Conservation (phyloP, 139 green algal genomes). For the Asterochloris sp. region DNA sequence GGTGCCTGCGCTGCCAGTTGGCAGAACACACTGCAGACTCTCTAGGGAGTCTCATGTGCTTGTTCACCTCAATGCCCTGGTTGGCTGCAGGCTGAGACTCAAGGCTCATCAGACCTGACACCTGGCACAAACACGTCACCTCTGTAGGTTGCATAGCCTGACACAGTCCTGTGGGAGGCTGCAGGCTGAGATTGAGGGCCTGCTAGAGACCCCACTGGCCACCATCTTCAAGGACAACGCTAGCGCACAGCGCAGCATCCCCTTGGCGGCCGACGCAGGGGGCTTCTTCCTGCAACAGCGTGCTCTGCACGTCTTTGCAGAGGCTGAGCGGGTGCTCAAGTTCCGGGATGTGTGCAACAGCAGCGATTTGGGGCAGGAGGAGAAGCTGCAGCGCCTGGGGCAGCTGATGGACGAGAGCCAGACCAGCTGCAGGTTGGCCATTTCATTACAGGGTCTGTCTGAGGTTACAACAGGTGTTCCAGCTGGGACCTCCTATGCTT, state of each 20-base stretch:
- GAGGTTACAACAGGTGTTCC: too few relatives aligned
- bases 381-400: constrained; percentile 62
- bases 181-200: constrained; percentile 52
- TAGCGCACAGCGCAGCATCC: constrained; percentile 43
- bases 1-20: too few relatives aligned
- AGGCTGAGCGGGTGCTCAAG: constrained; percentile 70
- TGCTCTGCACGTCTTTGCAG: constrained; percentile 78
- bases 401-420: constrained; percentile 87
- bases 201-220: constrained; percentile 48
- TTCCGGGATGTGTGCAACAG: constrained; percentile 65
- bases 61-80: too few relatives aligned
- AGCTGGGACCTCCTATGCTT: too few relatives aligned
- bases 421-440: constrained; percentile 54
- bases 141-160: neutral
- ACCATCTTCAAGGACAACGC: constrained; percentile 53
- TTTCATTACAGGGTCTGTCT: too few relatives aligned
- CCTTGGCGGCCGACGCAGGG: constrained; percentile 25
- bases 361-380: constrained; percentile 10
- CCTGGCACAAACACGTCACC: neutral
- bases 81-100: too few relatives aligned
- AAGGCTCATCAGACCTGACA: too few relatives aligned
- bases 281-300: constrained; percentile 69
- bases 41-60: too few relatives aligned
- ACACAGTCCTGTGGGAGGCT: neutral
- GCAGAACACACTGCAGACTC: too few relatives aligned